Base-by-base conservation (phyloP, 208 protist species). In the Leishmania mexicana region DNA sequence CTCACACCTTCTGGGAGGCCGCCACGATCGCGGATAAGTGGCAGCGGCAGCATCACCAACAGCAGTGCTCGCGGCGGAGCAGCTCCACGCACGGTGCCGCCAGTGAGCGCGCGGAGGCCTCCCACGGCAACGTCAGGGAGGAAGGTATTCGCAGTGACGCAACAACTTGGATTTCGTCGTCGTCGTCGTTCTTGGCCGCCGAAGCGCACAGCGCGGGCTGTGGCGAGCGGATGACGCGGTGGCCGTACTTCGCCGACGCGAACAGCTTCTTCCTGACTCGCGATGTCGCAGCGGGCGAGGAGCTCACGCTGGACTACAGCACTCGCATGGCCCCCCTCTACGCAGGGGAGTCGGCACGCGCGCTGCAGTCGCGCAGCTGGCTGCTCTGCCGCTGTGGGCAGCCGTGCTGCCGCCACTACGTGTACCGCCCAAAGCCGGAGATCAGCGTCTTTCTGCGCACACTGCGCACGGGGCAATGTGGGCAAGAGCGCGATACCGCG, bases 251-350 rank as follows among this genome's bases (percentile, higher is more conserved):
- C 79, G 90, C 81, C 4, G 93, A 96, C 78, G 79, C 93, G 1
- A 96, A 96, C 86, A 90, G 88, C 76, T 94, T 93, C 71, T 96
- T 96, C 67, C 64, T 89, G 8, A 87, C 91, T 3, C 88, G 91
- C 45, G 89, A 94, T 73, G 85, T 96, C 7, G 81, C 53, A 42
- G 93, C 93, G 5, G 89, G 88, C 0, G 86, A 92, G 81, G 93
- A 96, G 80, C 83, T 96, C 64, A 94, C 91, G 60, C 53, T 96
- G n/a, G 87, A 93, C 84, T 96, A 96, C 83, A 81, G 87, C 62
- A 71, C 85, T 45, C 89, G 92, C 58, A 81, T 90, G 51, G 92
- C 90, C 1, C 89, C 92, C 3, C 38, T 96, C 10, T 90, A 84
- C 71, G 80, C 80, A 13, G 89, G 83, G 24, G 85, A 90, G 62